These are phyloP conservation scores for Talaromyces sp. DNA, from an alignment of 2,329 filamentous ascomycete species.

Conservation along the genomic window DNA sequence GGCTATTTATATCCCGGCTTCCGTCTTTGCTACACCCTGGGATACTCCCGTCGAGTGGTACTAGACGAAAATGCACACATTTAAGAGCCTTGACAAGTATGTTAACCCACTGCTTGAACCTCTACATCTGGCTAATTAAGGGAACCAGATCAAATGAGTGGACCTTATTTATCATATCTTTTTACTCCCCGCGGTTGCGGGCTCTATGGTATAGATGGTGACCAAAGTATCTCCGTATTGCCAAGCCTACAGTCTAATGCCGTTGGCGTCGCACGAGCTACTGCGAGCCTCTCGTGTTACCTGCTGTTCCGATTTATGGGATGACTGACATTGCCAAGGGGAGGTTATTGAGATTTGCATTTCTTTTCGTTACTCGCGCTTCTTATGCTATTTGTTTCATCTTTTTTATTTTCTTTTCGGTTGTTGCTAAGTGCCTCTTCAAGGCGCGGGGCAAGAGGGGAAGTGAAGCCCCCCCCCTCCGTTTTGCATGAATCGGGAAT, in stretches of 20 bases:
- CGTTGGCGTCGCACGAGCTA: background rate
- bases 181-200: conserved; percentile 3
- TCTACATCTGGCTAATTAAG: background rate
- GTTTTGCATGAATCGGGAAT: background rate
- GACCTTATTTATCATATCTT: conserved; percentile 14
- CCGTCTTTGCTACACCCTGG: conserved; percentile 7
- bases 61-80: conserved; percentile 6
- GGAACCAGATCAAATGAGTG: conserved; percentile 12
- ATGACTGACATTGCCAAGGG: background rate
- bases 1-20: conserved; percentile 4
- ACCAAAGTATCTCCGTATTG: conserved; percentile 8
- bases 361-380: conserved; percentile 14
- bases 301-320: background rate
- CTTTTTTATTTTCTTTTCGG: conserved; percentile 11
- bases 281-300: background rate
- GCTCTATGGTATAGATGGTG: conserved; percentile 10
- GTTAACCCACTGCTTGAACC: too few relatives aligned
- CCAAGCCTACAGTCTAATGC: conserved; percentile 3
- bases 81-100: conserved; percentile 13
- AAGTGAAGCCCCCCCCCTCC: background rate
- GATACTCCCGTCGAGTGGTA: conserved; percentile 2
- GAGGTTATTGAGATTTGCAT: conserved; percentile 6
- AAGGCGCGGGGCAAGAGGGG: background rate
- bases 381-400: conserved; percentile 11
- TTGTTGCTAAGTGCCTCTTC: conserved; percentile 9